Evolutionary conservation across 2,329 filamentous ascomycete species (phyloP).

Genomic region (Scolecobasidium constrictum): DNA sequence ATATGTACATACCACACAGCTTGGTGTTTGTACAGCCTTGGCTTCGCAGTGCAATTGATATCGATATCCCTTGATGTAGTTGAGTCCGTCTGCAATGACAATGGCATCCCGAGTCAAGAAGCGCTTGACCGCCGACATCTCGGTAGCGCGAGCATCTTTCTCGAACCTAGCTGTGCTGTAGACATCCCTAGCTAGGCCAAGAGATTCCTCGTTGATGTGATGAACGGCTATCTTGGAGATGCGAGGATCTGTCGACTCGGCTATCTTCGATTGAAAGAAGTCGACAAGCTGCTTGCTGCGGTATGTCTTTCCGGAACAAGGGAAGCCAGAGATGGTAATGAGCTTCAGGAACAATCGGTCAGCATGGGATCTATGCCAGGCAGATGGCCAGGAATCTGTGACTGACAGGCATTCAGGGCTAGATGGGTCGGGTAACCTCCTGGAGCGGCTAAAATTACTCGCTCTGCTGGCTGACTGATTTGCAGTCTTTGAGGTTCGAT

Average conservation of each 20-base stretch:
- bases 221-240: slow-evolving; percentile 51
- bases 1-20: slow-evolving; percentile 50
- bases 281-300: slow-evolving; percentile 52
- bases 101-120: slow-evolving; percentile 61
- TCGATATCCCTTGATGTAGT: slow-evolving; percentile 85
- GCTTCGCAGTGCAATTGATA: slow-evolving; percentile 81
- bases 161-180: slow-evolving; percentile 71
- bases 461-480: too few species aligned
- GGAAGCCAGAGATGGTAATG: slow-evolving; percentile 51
- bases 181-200: slow-evolving; percentile 58
- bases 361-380: too few species aligned
- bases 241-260: slow-evolving; percentile 31
- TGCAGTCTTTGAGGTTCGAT: too few species aligned
- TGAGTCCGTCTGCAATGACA: slow-evolving; percentile 68
- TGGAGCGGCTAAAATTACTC: too few species aligned
- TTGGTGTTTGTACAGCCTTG: slow-evolving; percentile 66
- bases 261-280: slow-evolving; percentile 43
- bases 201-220: slow-evolving; percentile 61
- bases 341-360: slow-evolving; percentile 30
- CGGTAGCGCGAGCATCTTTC: slow-evolving; percentile 68
- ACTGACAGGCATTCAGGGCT: background rate
- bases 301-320: slow-evolving; percentile 52
- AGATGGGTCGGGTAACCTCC: background rate
- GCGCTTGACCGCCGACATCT: slow-evolving; percentile 70
- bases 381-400: too few species aligned